These are phyloP conservation scores for Tarenaya hassleriana DNA, from an alignment of 345 rosid genomes.

Conservation along the genomic window DNA sequence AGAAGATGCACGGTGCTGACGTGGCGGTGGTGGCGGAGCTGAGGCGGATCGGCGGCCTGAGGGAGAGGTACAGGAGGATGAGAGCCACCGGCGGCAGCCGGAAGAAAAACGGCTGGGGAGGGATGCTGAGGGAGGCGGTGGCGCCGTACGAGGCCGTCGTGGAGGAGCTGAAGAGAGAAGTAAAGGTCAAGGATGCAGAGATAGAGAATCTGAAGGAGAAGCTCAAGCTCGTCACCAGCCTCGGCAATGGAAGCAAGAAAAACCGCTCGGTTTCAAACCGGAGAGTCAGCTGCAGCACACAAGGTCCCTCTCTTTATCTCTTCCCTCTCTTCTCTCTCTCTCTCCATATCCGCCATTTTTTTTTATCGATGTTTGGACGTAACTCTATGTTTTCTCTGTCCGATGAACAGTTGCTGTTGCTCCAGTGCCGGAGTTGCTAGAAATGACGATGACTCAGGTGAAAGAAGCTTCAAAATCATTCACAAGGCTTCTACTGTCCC, in stretches of 20 bases:
- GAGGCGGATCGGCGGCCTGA: slow-evolving; percentile 54
- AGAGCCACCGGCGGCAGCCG: slow-evolving; percentile 28
- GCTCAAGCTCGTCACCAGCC: slow-evolving; percentile 31
- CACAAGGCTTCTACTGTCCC: slow-evolving; percentile 63
- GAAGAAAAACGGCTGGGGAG: slow-evolving; percentile 32
- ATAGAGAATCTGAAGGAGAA: slow-evolving; percentile 77
- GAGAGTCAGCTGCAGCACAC: slow-evolving; percentile 61
- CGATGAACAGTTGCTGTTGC: slow-evolving; percentile 49
- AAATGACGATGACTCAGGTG: slow-evolving; percentile 58
- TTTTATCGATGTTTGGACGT: too few species aligned
- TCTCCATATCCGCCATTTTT: not conserved
- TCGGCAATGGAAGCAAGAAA: slow-evolving; percentile 45
- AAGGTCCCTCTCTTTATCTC: slow-evolving; percentile 24
- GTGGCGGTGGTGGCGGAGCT: slow-evolving; percentile 74
- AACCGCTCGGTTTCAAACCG: slow-evolving; percentile 53
- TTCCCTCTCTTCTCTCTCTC: not conserved
- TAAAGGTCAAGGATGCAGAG: slow-evolving; percentile 58
- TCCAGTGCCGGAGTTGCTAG: slow-evolving; percentile 81
- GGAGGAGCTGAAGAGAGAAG: slow-evolving; percentile 80
- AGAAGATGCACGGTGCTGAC: slow-evolving; percentile 79
- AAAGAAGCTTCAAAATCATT: slow-evolving; percentile 76
- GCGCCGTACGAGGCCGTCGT: slow-evolving; percentile 91
- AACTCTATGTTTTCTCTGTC: not conserved
- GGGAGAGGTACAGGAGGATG: slow-evolving; percentile 69
- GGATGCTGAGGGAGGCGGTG: slow-evolving; percentile 69